Evolutionary conservation across 2,329 filamentous ascomycete genomes (phyloP), one percentile per base, ranked within the genome.

Genomic region (Fusarium nisikadoi): DNA sequence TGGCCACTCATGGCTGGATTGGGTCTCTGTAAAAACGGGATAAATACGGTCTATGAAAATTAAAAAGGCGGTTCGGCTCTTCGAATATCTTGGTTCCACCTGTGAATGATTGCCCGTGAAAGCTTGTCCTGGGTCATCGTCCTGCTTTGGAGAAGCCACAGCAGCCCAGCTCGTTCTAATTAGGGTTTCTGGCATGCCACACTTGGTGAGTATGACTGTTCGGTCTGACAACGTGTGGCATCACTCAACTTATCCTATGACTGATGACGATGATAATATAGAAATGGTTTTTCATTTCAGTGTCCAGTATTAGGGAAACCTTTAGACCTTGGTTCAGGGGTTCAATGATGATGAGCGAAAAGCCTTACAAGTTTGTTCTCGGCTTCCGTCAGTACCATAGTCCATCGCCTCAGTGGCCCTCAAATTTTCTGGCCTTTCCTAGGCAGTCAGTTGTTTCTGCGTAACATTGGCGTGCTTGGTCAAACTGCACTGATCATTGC

Each of bases 1-100:
- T 75, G 73, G 74, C 63, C 74, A 74, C 72, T 76, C 76, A 76
- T 76, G 77, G 77, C 74, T 77, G 75, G 77, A 71, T 73, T 76
- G 62, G 74, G 76, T 73, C 75, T 75, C 71, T 74, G 67, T 74
- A 74, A 73, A 70, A 71, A 71, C 62, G 74, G 65, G 73, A 72
- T 79, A 77, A 68, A 75, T 71, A 75, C 76, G 71, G 74, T 64
- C 75, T 72, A 76, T 79, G 77, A 73, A 79, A 74, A 75, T 75
- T 66, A 70, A 77, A 75, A 73, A 65, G 71, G 71, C 70, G 73
- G 76, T 77, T 78, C 57, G 62, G 65, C 67, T 72, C 79, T 76
- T 79, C 68, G 70, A 70, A 58, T 58, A 11, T 17, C 9, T 8
- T 36, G 25, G 25, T 38, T 29, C 14, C 38, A 7, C 19, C 19